phyloP scores from a whole-genome alignment of 1,139 yeast species.

The Sugiyamaella xylanicola region DNA sequence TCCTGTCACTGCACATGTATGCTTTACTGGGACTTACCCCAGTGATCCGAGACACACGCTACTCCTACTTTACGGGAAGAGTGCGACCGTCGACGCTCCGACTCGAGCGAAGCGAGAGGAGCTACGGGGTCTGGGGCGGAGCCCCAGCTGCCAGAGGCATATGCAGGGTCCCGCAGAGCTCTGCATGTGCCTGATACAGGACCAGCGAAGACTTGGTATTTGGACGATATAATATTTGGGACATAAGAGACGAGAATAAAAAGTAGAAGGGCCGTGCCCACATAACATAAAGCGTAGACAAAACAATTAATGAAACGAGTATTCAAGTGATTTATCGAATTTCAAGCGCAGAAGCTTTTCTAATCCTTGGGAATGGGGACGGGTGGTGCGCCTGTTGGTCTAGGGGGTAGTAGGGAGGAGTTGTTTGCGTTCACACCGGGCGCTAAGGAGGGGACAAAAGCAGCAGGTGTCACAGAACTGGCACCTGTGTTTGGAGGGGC shows the following conservation, averaged over 20 bases:
- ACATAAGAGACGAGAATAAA: constrained; percentile 1
- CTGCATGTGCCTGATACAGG: no score
- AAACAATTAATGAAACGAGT: not conserved
- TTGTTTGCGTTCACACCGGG: not conserved
- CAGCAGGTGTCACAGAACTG: not conserved
- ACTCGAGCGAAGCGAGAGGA: not conserved
- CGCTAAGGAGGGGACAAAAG: not conserved
- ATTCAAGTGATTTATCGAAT: no score
- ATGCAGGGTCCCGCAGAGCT: no score
- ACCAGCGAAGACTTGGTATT: not conserved
- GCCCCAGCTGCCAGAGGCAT: not conserved
- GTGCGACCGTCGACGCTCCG: no score
- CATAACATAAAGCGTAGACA: not conserved
- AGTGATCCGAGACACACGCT: no score
- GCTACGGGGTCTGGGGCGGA: not conserved
- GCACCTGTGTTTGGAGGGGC: not conserved
- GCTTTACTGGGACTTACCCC: no score
- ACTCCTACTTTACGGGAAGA: no score
- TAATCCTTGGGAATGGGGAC: constrained; percentile 12
- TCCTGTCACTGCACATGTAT: no score
- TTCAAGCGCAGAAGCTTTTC: no score
- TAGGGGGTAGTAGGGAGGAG: not conserved
- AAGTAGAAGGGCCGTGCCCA: not conserved
- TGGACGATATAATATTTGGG: not conserved
- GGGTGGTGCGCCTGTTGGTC: constrained; percentile 1